Evolutionary conservation across 169 alveolate genomes (phyloP).

Genomic region (Blepharisma undulans): DNA sequence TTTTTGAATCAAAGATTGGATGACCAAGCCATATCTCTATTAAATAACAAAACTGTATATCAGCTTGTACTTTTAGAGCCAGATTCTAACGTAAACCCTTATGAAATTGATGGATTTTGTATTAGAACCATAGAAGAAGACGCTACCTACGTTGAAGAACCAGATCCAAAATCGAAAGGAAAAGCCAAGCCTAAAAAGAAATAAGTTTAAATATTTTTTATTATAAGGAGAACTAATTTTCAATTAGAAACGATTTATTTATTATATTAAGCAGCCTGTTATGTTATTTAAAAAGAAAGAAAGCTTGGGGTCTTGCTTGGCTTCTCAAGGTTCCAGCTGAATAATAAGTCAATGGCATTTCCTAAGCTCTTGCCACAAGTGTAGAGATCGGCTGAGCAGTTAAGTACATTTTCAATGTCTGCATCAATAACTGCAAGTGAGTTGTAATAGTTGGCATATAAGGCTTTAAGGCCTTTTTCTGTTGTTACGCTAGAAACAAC

Average conservation of each 20-base stretch:
- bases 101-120: conserved; percentile 62
- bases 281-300: neutral
- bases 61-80: conserved; percentile 26
- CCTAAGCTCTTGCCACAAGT: neutral
- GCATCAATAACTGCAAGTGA: neutral
- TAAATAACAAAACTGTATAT: conserved; percentile 48
- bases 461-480: neutral
- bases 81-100: conserved; percentile 18
- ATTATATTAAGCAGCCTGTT: neutral
- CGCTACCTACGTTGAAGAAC: conserved; percentile 45
- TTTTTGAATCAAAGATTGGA: conserved; percentile 47
- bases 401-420: neutral
- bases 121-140: conserved; percentile 66
- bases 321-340: neutral
- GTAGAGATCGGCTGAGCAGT: neutral
- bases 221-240: neutral
- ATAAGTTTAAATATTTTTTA: no score
- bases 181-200: neutral
- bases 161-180: conserved; percentile 20
- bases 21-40: conserved; percentile 40
- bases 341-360: neutral
- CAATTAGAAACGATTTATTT: no score
- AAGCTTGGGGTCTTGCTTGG: neutral
- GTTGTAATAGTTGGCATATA: neutral
- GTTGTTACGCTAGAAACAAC: neutral